Conservation (phyloP, 2,329 filamentous ascomycete species). For the Botrytis deweyae region DNA sequence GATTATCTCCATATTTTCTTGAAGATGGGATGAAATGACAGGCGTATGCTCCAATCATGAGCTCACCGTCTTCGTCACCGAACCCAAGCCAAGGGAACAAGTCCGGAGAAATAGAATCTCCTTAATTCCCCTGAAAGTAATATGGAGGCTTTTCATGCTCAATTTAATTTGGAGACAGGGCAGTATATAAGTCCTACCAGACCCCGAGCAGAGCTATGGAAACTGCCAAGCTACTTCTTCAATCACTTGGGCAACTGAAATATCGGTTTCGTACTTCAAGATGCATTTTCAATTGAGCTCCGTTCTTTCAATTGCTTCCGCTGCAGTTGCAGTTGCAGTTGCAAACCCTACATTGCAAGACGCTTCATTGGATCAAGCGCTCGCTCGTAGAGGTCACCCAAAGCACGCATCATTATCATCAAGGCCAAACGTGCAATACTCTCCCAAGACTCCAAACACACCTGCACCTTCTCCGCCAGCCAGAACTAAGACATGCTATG, state of each 20-base stretch:
- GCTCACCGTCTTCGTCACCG: constrained; percentile 5
- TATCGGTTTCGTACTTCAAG: constrained; percentile 19
- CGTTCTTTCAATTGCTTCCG: constrained; percentile 30
- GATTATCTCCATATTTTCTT: background rate
- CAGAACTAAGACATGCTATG: constrained; percentile 34
- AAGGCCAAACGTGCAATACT: constrained; percentile 30
- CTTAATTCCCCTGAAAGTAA: background rate
- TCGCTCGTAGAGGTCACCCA: constrained; percentile 21
- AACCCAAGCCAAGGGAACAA: background rate
- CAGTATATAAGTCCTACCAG: constrained; percentile 14
- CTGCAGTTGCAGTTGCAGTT: constrained; percentile 25
- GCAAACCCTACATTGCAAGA: constrained; percentile 31
- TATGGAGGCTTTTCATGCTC: constrained; percentile 1
- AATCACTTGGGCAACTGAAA: background rate
- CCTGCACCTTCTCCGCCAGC: constrained; percentile 26
- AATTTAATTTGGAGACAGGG: background rate
- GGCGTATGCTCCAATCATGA: background rate
- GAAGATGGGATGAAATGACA: constrained; percentile 10
- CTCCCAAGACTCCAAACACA: constrained; percentile 30
- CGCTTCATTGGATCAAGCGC: constrained; percentile 22
- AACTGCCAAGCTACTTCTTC: background rate
- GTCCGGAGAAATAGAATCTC: constrained; percentile 16
- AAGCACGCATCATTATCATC: constrained; percentile 32
- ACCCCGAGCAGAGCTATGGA: background rate
- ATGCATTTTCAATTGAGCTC: constrained; percentile 35